These are phyloP conservation scores for Crithidia mellificae DNA, from an alignment of 208 protist genomes.

Conservation along the genomic window DNA sequence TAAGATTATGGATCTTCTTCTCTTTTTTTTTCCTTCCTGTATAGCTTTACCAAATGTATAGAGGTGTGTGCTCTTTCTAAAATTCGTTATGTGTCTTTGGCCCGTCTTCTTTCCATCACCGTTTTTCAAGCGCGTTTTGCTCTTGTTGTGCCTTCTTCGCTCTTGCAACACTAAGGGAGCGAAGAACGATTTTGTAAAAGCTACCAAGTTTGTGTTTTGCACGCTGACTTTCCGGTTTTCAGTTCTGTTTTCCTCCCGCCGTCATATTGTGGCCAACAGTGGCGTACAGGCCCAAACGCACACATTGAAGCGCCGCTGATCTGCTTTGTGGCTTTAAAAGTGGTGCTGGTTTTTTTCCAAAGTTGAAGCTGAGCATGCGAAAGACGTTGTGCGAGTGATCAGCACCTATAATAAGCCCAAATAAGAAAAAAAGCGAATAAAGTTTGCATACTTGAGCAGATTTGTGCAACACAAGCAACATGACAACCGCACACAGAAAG, in stretches of 20 bases:
- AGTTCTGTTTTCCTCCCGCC: too few species aligned
- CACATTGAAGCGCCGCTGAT: not conserved
- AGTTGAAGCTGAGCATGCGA: too few species aligned
- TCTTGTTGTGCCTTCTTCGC: too few species aligned
- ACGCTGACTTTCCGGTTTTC: not conserved
- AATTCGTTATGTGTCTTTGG: not conserved
- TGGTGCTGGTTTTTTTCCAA: not conserved
- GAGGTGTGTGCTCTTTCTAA: not conserved
- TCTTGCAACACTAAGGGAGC: not conserved
- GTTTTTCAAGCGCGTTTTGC: not conserved
- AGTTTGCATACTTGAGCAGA: too few species aligned
- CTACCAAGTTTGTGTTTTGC: slow-evolving; percentile 5
- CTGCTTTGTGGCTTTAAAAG: too few species aligned
- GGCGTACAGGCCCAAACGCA: not conserved
- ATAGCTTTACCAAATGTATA: too few species aligned
- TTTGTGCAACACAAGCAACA: too few species aligned
- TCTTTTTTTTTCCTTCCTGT: not conserved
- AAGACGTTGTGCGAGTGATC: not conserved
- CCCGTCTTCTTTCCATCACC: not conserved
- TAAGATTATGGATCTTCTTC: not conserved
- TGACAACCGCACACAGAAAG: too few species aligned
- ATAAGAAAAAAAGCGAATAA: too few species aligned
- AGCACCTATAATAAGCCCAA: too few species aligned
- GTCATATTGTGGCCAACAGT: not conserved
- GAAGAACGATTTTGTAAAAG: not conserved